A percentile compares a stretch with the other conserved stretches of the same genome.
phyloP scores from a whole-genome alignment of 208 protist genomes.

The Acanthamoeba lenticulata region DNA sequence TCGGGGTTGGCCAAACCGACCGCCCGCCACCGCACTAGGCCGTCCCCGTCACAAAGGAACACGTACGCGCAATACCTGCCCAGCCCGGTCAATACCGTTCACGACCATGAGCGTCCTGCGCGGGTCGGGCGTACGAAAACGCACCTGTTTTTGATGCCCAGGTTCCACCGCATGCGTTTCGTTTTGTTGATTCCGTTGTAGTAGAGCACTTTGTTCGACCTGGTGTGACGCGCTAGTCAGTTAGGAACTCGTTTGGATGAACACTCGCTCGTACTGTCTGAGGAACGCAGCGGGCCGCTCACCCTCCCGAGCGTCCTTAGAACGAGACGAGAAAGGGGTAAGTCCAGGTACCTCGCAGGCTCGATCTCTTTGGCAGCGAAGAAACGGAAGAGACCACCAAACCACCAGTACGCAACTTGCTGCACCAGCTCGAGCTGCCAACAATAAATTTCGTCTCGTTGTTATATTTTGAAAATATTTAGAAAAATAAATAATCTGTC shows the following conservation, averaged over 20 bases:
- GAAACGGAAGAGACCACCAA: slow-evolving; percentile 16
- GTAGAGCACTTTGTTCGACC: slow-evolving; percentile 9
- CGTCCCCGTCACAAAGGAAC: slow-evolving; percentile 35
- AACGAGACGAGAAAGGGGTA: neutral
- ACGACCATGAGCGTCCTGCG: no score
- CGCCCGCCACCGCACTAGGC: slow-evolving; percentile 1
- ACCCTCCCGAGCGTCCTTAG: no score
- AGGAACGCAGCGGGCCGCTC: neutral
- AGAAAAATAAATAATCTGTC: no score
- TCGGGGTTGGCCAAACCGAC: slow-evolving; percentile 22
- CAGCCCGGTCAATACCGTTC: no score
- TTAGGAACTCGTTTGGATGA: no score
- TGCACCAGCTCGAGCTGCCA: slow-evolving; percentile 23
- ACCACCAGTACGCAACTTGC: slow-evolving; percentile 59
- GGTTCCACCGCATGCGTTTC: slow-evolving; percentile 27
- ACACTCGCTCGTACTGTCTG: neutral
- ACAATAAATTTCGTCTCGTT: neutral
- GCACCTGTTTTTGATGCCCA: slow-evolving; percentile 39
- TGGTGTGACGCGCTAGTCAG: no score
- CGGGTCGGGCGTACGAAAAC: no score
- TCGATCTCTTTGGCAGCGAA: slow-evolving; percentile 18
- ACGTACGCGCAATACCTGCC: slow-evolving; percentile 43
- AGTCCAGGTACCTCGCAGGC: neutral
- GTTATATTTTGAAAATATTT: no score
- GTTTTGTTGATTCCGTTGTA: slow-evolving; percentile 54